Percentiles rank a stretch among this genome's conserved stretches.
Conservation (phyloP, 805 yeast genomes). For the Candida ipomoeae region DNA sequence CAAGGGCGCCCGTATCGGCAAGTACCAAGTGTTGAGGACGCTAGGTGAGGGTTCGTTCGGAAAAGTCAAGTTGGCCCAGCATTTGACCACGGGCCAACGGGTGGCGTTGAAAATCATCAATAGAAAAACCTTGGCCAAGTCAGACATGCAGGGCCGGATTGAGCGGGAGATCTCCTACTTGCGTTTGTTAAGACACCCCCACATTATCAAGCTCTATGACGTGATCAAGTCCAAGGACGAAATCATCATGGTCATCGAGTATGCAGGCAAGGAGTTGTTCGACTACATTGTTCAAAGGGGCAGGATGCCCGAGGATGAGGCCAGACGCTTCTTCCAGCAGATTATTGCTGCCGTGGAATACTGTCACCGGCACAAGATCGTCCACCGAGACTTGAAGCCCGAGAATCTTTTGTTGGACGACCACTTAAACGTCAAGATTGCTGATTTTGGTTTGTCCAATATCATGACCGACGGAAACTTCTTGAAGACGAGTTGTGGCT, state of each 20-base stretch:
- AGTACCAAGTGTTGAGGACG: constrained; percentile 88
- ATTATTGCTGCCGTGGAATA: constrained; percentile 95
- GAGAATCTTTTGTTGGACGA: constrained; percentile 89
- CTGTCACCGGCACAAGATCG: constrained; percentile 94
- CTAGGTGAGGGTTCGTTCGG: constrained; percentile 97
- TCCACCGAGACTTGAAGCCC: constrained; percentile 94
- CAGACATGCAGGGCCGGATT: constrained; percentile 95
- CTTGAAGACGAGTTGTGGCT: constrained; percentile 90
- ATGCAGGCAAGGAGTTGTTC: constrained; percentile 92
- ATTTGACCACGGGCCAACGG: constrained; percentile 82
- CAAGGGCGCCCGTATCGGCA: constrained; percentile 63
- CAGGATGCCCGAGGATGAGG: constrained; percentile 87
- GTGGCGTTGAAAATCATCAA: constrained; percentile 93
- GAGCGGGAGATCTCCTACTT: constrained; percentile 92
- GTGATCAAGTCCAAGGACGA: constrained; percentile 94
- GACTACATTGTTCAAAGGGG: constrained; percentile 95
- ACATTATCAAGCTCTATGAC: constrained; percentile 90
- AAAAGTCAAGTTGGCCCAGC: constrained; percentile 88
- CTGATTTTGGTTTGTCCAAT: constrained; percentile 91
- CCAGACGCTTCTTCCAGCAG: constrained; percentile 91
- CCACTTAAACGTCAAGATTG: constrained; percentile 86
- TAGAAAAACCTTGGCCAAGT: constrained; percentile 84
- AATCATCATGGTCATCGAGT: constrained; percentile 95
- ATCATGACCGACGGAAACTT: constrained; percentile 98
- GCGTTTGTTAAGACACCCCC: constrained; percentile 87